Conservation (phyloP, 768 basidiomycete species). For the Aureoboletus auriporus region DNA sequence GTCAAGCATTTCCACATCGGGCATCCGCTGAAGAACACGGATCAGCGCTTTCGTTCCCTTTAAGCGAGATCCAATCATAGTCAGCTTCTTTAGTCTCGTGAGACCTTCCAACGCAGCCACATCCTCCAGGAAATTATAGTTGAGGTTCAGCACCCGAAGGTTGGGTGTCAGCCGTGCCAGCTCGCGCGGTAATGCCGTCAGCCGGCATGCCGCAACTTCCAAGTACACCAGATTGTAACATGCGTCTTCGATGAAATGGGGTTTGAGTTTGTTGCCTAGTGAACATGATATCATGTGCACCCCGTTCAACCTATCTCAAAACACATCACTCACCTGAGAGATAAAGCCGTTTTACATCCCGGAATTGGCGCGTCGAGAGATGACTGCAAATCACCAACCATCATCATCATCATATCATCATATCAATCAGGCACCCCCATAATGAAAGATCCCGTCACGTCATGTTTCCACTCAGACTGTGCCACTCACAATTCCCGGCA, state of each 20-base stretch:
- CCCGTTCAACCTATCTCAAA: slow-evolving; percentile 6
- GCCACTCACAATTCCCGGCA: slow-evolving; percentile 67
- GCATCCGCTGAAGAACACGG: slow-evolving; percentile 64
- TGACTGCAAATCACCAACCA: slow-evolving; percentile 36
- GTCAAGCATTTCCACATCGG: slow-evolving; percentile 85
- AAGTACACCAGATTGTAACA: slow-evolving; percentile 91
- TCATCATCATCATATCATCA: slow-evolving; percentile 21
- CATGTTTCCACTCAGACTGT: slow-evolving; percentile 21
- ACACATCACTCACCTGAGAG: slow-evolving; percentile 69
- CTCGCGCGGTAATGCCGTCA: slow-evolving; percentile 68
- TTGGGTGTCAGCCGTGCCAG: slow-evolving; percentile 72
- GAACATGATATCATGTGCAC: slow-evolving; percentile 21
- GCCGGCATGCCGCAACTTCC: slow-evolving; percentile 84
- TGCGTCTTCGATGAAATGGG: slow-evolving; percentile 60
- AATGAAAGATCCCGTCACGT: slow-evolving; percentile 37
- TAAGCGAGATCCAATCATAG: slow-evolving; percentile 80
- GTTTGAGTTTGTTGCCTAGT: slow-evolving; percentile 68
- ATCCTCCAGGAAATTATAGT: slow-evolving; percentile 94
- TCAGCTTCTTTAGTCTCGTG: slow-evolving; percentile 74
- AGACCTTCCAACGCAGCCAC: slow-evolving; percentile 65
- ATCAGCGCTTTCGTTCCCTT: slow-evolving; percentile 72
- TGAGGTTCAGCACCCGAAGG: slow-evolving; percentile 87
- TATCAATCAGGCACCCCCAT: slow-evolving; percentile 30
- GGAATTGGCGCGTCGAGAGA: slow-evolving; percentile 60
- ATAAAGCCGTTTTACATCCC: slow-evolving; percentile 92